Base-by-base conservation (phyloP, 768 basidiomycete genomes). In the Lactarius vividus region DNA sequence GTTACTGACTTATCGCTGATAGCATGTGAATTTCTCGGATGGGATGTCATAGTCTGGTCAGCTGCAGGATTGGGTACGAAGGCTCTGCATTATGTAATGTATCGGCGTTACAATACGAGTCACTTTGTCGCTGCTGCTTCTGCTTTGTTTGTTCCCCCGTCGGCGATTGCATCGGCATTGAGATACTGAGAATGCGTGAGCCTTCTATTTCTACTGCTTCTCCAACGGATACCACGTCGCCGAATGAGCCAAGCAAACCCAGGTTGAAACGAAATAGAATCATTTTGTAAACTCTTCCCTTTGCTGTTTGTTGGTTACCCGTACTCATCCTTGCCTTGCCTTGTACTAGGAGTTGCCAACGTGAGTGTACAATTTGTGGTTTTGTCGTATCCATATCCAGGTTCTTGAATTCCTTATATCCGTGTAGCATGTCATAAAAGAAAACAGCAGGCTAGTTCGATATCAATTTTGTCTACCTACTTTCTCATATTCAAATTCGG, bases 201-300 rank as follows among this genome's bases (percentile, higher is more conserved):
- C 28, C 53, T 5, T 61, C 62, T 49, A 44, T 42, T 16, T 68
- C 69, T 39, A 61, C 62, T 2, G 23, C 59, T 53, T 69, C 68
- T 44, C 65, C 65, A 62, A 28, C 49, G 49, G 67, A 64, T 52
- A 28, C 44, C 35, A n/a, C 46, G 11, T 35, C 49, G n/a, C 61
- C 60, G 20, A n/a, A 13, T 26, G 60, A 57, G 28, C 20, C 57
- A 18, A 39, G 11, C 4, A 69, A 63, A 46, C 54, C 44, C 49
- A 72, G 66, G 57, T 54, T 62, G 35, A 72, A 63, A 31, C 64
- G 72, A 35, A 72, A 72, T 55, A 68, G 72, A 58, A 52, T 72
- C 18, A 65, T 70, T n/a, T 57, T 72, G 72, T 72, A 49, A 62
- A 72, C 59, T 18, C 13, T 56, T 8, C 18, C 23, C 11, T 18